Evolutionary conservation across 768 basidiomycete genomes (phyloP), one percentile per base, ranked within the genome.

Genomic region (Leccinum obscurum): DNA sequence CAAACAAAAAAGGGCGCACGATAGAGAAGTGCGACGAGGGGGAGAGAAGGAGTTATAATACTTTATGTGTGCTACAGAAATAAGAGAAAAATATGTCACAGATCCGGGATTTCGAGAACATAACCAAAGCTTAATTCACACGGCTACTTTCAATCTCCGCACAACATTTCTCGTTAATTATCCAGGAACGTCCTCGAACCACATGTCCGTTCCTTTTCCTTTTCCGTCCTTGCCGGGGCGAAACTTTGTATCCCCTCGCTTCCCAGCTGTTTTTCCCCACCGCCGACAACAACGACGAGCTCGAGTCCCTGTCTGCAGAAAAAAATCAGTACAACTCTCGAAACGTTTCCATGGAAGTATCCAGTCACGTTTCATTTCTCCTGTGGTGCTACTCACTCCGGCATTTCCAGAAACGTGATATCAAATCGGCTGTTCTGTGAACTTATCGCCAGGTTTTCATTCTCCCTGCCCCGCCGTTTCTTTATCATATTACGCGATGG

Each of bases 21-120:
- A 62, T 52, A 56, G 56, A 58, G 37, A 63, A 34, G 62, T 46
- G 52, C 57, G 56, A 61, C 51, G 62, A 60, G 67, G 52, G 60
- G 10, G 64, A 22, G 61, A 50, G 64, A 68, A 64, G 66, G 71
- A 66, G 54, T 75, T 73, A 73, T 44, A 44, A 46, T 46, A 37
- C 14, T 37, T 73, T 73, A 73, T 69, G 74, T 35, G 35, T 35
- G 35, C 35, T 73, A 75, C 74, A 75, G 73, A 73, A 70, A 69
- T 69, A 67, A 75, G 69, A 70, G 70, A 69, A 75, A 73, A 75
- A 75, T 74, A 74, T 74, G 74, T 74, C 72, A 75, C 72, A 74
- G 74, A 74, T 75, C 66, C 67, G 72, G 74, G 71, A 75, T 67
- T 75, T 73, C 72, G 70, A 73, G 72, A 73, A 73, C 74, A 73